Percentiles rank a stretch among this genome's conserved stretches.
Conservation (phyloP, 163 green algal species). For the Chlorella variabilis region DNA sequence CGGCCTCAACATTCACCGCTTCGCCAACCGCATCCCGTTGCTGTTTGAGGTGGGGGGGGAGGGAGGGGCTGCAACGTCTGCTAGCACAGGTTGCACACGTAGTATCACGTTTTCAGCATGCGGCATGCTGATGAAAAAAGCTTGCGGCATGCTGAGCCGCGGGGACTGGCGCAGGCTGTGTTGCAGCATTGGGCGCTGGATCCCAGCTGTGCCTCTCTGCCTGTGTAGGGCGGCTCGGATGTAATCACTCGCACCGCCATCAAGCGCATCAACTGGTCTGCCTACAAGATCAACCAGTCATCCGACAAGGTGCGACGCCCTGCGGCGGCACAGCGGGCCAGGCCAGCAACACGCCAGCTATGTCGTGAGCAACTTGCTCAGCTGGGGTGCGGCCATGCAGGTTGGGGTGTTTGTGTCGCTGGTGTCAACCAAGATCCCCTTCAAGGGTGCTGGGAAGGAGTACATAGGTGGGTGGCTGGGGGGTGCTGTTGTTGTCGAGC, state of each 20-base stretch:
- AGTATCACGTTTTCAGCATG: too few relatives aligned
- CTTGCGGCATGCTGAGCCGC: too few relatives aligned
- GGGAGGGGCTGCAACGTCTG: too few relatives aligned
- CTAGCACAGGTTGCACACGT: too few relatives aligned
- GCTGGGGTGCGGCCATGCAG: too few relatives aligned
- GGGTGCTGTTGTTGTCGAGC: background rate
- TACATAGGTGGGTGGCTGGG: constrained; percentile 82
- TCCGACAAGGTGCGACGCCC: constrained; percentile 87
- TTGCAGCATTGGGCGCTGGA: too few relatives aligned
- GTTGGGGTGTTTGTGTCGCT: constrained; percentile 97
- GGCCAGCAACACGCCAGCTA: too few relatives aligned
- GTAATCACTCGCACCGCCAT: constrained; percentile 92
- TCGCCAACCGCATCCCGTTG: constrained; percentile 98
- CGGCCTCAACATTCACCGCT: constrained; percentile 95
- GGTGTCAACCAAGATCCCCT: constrained; percentile 98
- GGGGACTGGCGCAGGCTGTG: too few relatives aligned
- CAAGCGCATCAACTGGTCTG: constrained; percentile 93
- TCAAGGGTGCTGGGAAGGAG: constrained; percentile 99
- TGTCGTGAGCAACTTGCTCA: too few relatives aligned
- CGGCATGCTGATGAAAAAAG: too few relatives aligned
- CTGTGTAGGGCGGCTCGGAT: constrained; percentile 74
- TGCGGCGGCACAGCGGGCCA: too few relatives aligned
- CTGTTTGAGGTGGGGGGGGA: constrained; percentile 95
- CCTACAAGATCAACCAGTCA: constrained; percentile 97
- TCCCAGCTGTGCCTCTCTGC: too few relatives aligned